Evolutionary conservation across 768 basidiomycete species (phyloP).

Genomic region (Mycena olivaceomarginata): DNA sequence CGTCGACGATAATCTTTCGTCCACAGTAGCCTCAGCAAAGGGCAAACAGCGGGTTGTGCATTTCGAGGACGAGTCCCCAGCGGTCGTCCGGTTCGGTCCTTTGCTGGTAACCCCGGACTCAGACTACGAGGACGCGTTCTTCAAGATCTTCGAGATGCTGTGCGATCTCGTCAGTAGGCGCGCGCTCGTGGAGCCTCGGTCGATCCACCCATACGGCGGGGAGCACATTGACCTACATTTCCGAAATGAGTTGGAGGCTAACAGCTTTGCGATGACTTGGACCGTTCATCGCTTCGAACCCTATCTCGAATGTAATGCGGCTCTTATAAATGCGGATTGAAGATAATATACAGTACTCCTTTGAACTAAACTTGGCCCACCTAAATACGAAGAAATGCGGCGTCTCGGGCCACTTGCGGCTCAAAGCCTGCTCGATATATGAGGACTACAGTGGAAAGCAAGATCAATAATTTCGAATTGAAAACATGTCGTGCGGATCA

Average conservation of each 20-base stretch:
- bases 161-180: not conserved
- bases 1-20: not conserved
- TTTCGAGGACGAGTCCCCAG: not conserved
- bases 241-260: not conserved
- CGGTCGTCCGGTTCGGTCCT: not conserved
- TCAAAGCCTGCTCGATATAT: too few species aligned
- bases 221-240: not conserved
- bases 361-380: too few species aligned
- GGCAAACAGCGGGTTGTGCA: not conserved
- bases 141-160: not conserved
- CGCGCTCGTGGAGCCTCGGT: not conserved
- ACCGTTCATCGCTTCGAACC: not conserved
- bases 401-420: too few species aligned
- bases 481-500: not conserved
- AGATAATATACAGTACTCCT: not conserved
- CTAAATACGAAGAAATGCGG: too few species aligned
- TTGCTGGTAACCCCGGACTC: not conserved
- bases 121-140: not conserved
- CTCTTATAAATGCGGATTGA: not conserved
- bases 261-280: conserved; percentile 4
- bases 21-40: not conserved
- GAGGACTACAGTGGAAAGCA: too few species aligned
- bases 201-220: not conserved
- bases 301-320: not conserved
- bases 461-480: not conserved